Evolutionary conservation across 1,139 yeast species (phyloP).

Genomic region (Hanseniaspora uvarum): DNA sequence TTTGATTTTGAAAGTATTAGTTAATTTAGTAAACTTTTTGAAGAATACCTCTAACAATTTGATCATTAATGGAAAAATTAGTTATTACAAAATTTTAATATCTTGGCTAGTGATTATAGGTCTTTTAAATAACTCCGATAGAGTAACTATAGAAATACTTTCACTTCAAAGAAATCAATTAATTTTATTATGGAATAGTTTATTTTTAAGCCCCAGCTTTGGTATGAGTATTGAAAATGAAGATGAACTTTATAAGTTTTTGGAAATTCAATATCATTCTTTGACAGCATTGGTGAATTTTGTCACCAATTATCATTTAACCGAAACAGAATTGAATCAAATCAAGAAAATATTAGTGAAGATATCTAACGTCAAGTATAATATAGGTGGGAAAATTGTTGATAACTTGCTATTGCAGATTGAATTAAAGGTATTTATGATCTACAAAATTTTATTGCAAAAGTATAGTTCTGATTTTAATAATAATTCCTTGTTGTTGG

Average conservation of each 20-base stretch:
- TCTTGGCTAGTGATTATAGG: slow-evolving; percentile 75
- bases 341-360: slow-evolving; percentile 7
- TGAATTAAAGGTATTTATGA: slow-evolving; percentile 38
- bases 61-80: slow-evolving; percentile 21
- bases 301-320: slow-evolving; percentile 29
- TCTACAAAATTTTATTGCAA: slow-evolving; percentile 36
- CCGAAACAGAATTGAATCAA: slow-evolving; percentile 5
- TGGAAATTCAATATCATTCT: slow-evolving; percentile 41
- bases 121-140: slow-evolving; percentile 52
- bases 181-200: slow-evolving; percentile 67
- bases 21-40: slow-evolving; percentile 31
- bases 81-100: slow-evolving; percentile 37
- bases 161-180: slow-evolving; percentile 66
- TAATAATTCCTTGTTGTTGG: slow-evolving; percentile 38
- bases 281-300: slow-evolving; percentile 40
- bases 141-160: slow-evolving; percentile 41
- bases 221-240: slow-evolving; percentile 28
- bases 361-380: slow-evolving; percentile 26
- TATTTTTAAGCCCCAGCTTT: slow-evolving; percentile 42
- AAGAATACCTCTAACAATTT: slow-evolving; percentile 31
- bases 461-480: slow-evolving; percentile 35
- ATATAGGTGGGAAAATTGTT: slow-evolving; percentile 22
- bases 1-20: slow-evolving; percentile 32
- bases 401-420: slow-evolving; percentile 32
- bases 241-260: slow-evolving; percentile 36